phyloP scores from a whole-genome alignment of 2,329 filamentous ascomycete genomes.

The Niveomyces coronatus region DNA sequence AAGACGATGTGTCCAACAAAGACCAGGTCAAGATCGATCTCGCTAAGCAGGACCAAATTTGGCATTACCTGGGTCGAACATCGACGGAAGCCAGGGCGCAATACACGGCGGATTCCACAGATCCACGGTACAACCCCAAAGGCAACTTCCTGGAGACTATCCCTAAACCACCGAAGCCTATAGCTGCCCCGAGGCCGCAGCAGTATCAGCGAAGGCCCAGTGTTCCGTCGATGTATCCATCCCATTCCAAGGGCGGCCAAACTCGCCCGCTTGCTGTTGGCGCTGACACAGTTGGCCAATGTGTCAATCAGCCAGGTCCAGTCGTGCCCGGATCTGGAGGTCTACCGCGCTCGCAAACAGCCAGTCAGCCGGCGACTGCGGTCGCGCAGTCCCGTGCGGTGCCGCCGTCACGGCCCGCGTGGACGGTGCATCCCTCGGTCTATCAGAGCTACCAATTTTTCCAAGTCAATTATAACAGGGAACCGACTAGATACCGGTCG shows the following conservation, averaged over 20 bases:
- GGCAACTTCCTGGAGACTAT: slow-evolving; percentile 66
- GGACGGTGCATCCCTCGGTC: slow-evolving; percentile 29
- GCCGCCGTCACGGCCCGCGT: slow-evolving; percentile 17
- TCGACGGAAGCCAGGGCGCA: slow-evolving; percentile 88
- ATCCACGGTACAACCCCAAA: slow-evolving; percentile 52
- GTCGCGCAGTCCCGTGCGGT: background rate
- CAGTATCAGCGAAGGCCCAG: slow-evolving; percentile 19
- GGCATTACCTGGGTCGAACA: slow-evolving; percentile 76
- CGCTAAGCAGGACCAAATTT: slow-evolving; percentile 62
- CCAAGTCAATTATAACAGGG: slow-evolving; percentile 50
- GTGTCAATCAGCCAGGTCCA: background rate
- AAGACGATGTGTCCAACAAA: slow-evolving; percentile 45
- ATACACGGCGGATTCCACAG: slow-evolving; percentile 68
- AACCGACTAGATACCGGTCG: slow-evolving; percentile 44
- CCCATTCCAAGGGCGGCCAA: slow-evolving; percentile 8
- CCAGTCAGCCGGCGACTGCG: background rate
- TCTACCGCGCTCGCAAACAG: too few relatives aligned
- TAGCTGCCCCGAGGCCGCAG: slow-evolving; percentile 17
- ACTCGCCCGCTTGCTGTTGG: slow-evolving; percentile 12
- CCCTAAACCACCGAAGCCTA: slow-evolving; percentile 38
- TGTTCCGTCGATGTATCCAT: slow-evolving; percentile 17
- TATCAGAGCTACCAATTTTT: slow-evolving; percentile 48
- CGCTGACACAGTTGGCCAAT: background rate
- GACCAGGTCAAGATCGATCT: slow-evolving; percentile 62
- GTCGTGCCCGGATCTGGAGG: slow-evolving; percentile 19